These are phyloP conservation scores for Agrocybe praecox DNA, from an alignment of 768 basidiomycete species.

Conservation along the genomic window DNA sequence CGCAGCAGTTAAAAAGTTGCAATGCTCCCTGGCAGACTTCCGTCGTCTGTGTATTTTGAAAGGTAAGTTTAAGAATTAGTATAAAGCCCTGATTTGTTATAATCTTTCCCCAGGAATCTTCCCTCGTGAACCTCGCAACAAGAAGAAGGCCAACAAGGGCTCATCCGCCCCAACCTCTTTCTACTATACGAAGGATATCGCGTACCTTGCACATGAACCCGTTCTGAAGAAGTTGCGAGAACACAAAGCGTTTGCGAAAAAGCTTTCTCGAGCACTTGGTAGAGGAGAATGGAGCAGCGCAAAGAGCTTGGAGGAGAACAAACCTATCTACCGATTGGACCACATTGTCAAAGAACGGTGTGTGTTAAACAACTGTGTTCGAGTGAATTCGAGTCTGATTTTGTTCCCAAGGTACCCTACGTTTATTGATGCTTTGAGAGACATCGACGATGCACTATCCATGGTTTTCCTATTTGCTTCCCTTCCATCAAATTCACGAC, in stretches of 20 bases:
- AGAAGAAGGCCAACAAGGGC: conserved; percentile 96
- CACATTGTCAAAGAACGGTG: conserved; percentile 98
- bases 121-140: conserved; percentile 91
- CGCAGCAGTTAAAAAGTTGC: conserved; percentile 90
- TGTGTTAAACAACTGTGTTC: conserved; percentile 32
- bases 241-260: conserved; percentile 98
- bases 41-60: conserved; percentile 96
- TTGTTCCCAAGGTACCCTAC: conserved; percentile 84
- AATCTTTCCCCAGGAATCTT: conserved; percentile 73
- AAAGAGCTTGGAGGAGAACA: conserved; percentile 91
- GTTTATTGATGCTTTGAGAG: conserved; percentile 92
- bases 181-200: conserved; percentile 98
- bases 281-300: conserved; percentile 95
- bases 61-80: conserved; percentile 49
- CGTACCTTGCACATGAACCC: conserved; percentile 96
- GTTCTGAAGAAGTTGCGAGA: conserved; percentile 91
- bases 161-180: conserved; percentile 96
- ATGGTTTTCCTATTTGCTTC: conserved; percentile 93
- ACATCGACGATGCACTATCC: conserved; percentile 96
- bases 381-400: background rate
- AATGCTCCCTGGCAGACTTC: conserved; percentile 97
- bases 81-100: background rate
- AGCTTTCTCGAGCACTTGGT: conserved; percentile 90
- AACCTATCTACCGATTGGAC: conserved; percentile 89
- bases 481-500: conserved; percentile 81